Conservation (phyloP, 2,329 filamentous ascomycete genomes). For the Venturia oleaginea region DNA sequence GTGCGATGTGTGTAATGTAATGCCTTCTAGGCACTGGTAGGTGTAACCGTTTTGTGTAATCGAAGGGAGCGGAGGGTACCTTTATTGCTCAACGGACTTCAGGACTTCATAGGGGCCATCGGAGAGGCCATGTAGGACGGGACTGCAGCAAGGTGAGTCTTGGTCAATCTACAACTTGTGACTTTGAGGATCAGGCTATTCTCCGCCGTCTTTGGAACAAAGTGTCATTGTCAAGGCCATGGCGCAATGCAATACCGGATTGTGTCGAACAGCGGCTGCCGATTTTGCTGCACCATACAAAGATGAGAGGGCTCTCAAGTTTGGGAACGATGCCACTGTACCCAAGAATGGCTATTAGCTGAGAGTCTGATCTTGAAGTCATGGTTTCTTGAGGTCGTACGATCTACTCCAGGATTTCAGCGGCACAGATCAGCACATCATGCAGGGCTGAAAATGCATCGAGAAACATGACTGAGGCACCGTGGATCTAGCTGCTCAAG, state of each 20-base stretch:
- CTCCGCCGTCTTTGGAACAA: background rate
- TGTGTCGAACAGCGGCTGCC: background rate
- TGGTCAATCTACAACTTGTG: background rate
- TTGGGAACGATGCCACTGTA: background rate
- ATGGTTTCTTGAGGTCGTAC: background rate
- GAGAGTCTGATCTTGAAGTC: background rate
- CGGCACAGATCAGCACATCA: conserved; percentile 5
- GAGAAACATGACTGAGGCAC: background rate
- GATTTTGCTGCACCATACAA: background rate
- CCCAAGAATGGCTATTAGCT: background rate
- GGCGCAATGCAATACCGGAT: background rate
- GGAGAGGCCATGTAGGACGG: background rate
- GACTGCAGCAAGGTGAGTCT: background rate
- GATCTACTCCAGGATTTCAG: background rate
- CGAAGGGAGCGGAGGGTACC: background rate
- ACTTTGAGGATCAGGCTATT: background rate
- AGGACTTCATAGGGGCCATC: background rate
- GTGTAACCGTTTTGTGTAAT: background rate
- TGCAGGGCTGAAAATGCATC: background rate
- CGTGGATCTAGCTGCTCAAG: too few relatives aligned
- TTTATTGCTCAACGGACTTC: background rate
- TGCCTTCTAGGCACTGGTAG: background rate
- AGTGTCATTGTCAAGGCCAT: background rate
- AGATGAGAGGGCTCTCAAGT: background rate
- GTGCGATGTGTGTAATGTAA: background rate